Percentiles rank a stretch among this genome's conserved stretches.
Evolutionary conservation across 225 moss, liverwort and hornwort species (phyloP).

Genomic region (Bryum argenteum): DNA sequence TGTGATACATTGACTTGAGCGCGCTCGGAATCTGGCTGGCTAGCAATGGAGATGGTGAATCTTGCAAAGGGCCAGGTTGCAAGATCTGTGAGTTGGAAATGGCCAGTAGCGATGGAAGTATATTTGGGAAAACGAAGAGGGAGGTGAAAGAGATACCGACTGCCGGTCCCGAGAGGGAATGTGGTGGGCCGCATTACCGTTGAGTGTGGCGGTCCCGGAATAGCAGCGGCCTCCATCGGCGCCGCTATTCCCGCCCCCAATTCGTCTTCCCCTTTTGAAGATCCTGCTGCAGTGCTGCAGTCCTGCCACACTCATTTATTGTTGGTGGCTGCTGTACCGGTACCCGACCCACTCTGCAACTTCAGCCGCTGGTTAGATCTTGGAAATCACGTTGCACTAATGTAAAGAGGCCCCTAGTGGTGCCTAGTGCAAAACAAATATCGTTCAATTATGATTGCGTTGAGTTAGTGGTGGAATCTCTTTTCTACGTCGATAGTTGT

Average conservation of each 20-base stretch:
- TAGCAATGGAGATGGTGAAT: background rate
- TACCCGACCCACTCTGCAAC: background rate
- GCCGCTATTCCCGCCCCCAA: conserved; percentile 21
- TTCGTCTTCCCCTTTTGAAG: conserved; percentile 22
- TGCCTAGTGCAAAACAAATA: too few species aligned
- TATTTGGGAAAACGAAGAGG: background rate
- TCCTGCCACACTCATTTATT: too few species aligned
- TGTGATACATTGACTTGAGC: background rate
- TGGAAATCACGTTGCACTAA: too few species aligned
- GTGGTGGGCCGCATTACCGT: conserved; percentile 34
- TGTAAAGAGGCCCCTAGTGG: too few species aligned
- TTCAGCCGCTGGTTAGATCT: background rate
- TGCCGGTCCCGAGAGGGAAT: conserved; percentile 24
- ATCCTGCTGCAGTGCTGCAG: background rate
- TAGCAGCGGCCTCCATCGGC: conserved; percentile 2
- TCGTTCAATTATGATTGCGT: too few species aligned
- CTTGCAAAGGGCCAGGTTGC: background rate
- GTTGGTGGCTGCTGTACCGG: conserved; percentile 1
- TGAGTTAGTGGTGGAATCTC: too few species aligned
- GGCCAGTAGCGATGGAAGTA: conserved; percentile 5
- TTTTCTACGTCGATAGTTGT: too few species aligned
- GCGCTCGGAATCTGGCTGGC: background rate
- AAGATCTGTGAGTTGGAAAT: conserved; percentile 22
- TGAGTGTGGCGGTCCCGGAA: conserved; percentile 18
- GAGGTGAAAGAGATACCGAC: conserved; percentile 8